These are phyloP conservation scores for Suillus luteus DNA, from an alignment of 768 basidiomycete genomes.

Conservation along the genomic window DNA sequence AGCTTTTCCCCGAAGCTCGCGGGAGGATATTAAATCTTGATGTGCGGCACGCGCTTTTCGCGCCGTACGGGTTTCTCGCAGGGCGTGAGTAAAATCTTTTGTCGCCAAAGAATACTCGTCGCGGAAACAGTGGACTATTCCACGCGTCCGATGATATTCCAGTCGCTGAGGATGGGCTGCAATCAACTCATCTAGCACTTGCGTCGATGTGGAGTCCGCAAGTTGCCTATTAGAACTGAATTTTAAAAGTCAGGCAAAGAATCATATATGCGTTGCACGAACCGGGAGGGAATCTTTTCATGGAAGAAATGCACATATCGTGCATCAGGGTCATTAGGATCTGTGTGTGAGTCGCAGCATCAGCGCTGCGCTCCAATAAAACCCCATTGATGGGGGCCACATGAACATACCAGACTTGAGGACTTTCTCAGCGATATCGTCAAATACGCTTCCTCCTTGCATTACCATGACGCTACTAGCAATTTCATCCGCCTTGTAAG, in stretches of 20 bases:
- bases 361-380: not conserved
- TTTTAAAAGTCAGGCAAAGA: slow-evolving; percentile 21
- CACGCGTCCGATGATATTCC: slow-evolving; percentile 87
- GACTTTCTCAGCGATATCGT: slow-evolving; percentile 88
- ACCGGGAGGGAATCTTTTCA: slow-evolving; percentile 94
- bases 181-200: slow-evolving; percentile 80
- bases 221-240: slow-evolving; percentile 59
- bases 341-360: slow-evolving; percentile 38
- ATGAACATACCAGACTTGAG: slow-evolving; percentile 59
- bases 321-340: slow-evolving; percentile 76
- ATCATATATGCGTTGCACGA: slow-evolving; percentile 25
- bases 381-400: not conserved
- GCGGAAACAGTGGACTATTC: slow-evolving; percentile 86
- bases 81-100: slow-evolving; percentile 79
- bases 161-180: slow-evolving; percentile 70
- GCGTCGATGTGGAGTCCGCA: slow-evolving; percentile 79
- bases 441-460: slow-evolving; percentile 92
- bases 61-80: slow-evolving; percentile 72
- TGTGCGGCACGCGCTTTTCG: slow-evolving; percentile 68
- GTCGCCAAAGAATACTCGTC: slow-evolving; percentile 77
- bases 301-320: slow-evolving; percentile 94
- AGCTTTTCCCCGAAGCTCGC: slow-evolving; percentile 42
- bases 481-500: slow-evolving; percentile 87
- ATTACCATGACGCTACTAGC: slow-evolving; percentile 94
- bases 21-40: slow-evolving; percentile 41